A percentile compares a stretch with the other conserved stretches of the same genome.
phyloP scores from a whole-genome alignment of 1,139 yeast genomes.

The Saccharomyces pastorianus region DNA sequence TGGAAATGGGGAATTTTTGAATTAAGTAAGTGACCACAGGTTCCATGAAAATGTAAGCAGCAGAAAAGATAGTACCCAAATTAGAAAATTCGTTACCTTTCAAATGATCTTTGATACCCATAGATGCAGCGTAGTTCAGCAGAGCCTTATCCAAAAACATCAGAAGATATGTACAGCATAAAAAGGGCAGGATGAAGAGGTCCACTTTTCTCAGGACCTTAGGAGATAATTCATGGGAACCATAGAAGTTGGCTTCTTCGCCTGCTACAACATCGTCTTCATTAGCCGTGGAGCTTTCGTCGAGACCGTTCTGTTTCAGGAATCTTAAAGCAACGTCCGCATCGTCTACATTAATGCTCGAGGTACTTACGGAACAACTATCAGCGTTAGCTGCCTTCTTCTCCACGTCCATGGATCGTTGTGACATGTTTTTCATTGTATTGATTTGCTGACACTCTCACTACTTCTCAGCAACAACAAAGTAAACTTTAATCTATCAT shows the following conservation, averaged over 20 bases:
- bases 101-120: slow-evolving; percentile 43
- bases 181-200: slow-evolving; percentile 36
- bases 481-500: background rate
- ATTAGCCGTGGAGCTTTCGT: slow-evolving; percentile 1
- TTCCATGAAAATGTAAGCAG: slow-evolving; percentile 47
- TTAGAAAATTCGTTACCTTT: slow-evolving; percentile 40
- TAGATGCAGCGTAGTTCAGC: slow-evolving; percentile 41
- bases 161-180: slow-evolving; percentile 41
- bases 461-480: background rate
- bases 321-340: slow-evolving; percentile 26
- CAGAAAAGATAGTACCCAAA: slow-evolving; percentile 53
- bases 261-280: slow-evolving; percentile 3
- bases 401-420: background rate
- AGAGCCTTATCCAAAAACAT: slow-evolving; percentile 46
- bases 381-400: background rate
- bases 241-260: slow-evolving; percentile 17
- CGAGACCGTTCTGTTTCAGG: slow-evolving; percentile 14
- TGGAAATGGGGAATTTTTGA: slow-evolving; percentile 48
- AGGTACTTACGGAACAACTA: background rate
- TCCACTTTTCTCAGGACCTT: slow-evolving; percentile 37
- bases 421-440: background rate
- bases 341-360: slow-evolving; percentile 8
- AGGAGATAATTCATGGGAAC: slow-evolving; percentile 21
- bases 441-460: background rate
- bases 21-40: slow-evolving; percentile 45